These are phyloP conservation scores for Anacardium occidentale DNA, from an alignment of 345 rosid species.

Conservation along the genomic window DNA sequence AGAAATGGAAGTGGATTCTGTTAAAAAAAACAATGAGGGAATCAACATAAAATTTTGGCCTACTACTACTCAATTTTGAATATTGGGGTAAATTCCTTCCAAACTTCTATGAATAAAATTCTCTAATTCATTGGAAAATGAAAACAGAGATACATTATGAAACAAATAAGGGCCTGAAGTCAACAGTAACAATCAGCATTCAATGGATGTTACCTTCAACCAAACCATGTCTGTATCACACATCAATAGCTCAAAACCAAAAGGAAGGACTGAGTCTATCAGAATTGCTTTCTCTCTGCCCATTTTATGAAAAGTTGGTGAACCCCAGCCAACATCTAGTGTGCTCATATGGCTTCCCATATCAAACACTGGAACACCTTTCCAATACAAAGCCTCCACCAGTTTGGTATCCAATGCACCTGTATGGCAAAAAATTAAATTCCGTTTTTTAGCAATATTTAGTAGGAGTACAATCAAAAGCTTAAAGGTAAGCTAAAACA, in stretches of 20 bases:
- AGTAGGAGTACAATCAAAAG: not conserved
- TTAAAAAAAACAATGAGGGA: conserved; percentile 28
- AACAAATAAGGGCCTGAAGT: not conserved
- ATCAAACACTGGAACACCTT: conserved; percentile 95
- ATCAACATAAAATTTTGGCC: conserved; percentile 15
- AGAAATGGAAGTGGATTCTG: conserved; percentile 95
- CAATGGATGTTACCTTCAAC: conserved; percentile 63
- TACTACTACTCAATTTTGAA: not conserved
- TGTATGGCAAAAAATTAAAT: conserved; percentile 26
- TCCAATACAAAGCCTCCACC: conserved; percentile 92
- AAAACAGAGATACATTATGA: not conserved
- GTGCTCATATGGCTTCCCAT: conserved; percentile 98
- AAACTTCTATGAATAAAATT: not conserved
- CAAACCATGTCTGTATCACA: conserved; percentile 99
- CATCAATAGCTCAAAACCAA: conserved; percentile 85
- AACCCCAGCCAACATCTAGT: conserved; percentile 97
- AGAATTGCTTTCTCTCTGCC: conserved; percentile 96
- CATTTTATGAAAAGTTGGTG: conserved; percentile 96
- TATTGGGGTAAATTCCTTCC: not conserved
- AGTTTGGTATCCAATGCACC: conserved; percentile 97
- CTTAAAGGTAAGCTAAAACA: not conserved
- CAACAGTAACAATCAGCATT: conserved; percentile 4
- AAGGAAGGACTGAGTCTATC: conserved; percentile 82
- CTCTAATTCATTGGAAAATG: not conserved
- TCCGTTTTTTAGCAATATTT: not conserved